Percentiles rank a stretch among this genome's conserved stretches.
Conservation (phyloP, 108 stramenopile genomes). For the Nannochloropsis salina region DNA sequence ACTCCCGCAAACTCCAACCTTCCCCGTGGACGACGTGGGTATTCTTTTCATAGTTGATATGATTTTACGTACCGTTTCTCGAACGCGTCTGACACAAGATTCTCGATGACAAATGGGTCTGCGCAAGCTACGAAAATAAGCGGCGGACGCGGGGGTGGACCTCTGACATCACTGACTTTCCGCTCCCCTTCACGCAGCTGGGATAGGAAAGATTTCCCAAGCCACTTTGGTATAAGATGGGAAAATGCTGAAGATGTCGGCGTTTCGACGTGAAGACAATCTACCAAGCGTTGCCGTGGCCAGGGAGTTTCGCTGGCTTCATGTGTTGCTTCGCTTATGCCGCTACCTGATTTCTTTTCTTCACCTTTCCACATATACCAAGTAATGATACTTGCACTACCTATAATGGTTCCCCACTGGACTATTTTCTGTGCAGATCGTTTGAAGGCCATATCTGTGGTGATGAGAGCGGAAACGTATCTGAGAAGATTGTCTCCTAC, state of each 20-base stretch:
- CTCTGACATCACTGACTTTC: background rate
- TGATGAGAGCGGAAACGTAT: too few species aligned
- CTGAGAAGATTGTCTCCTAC: too few species aligned
- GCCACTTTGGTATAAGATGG: background rate
- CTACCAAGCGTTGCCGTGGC: background rate
- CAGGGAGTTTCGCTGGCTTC: background rate
- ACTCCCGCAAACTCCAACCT: too few species aligned
- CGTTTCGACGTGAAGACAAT: background rate
- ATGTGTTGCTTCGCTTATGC: background rate
- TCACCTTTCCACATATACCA: background rate
- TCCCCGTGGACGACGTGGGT: too few species aligned
- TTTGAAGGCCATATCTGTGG: too few species aligned
- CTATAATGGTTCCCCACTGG: too few species aligned
- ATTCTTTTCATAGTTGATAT: background rate
- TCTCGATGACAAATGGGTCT: background rate
- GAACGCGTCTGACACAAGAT: background rate
- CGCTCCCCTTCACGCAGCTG: background rate
- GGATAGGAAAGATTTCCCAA: background rate
- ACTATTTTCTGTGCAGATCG: too few species aligned
- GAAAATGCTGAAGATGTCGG: background rate
- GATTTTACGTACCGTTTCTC: constrained; percentile 17
- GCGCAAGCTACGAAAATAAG: background rate
- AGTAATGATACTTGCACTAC: too few species aligned
- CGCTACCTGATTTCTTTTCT: background rate
- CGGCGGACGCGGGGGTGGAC: background rate